Evolutionary conservation across 208 protist genomes (phyloP).

Genomic region (Leptomonas pyrrhocoris): DNA sequence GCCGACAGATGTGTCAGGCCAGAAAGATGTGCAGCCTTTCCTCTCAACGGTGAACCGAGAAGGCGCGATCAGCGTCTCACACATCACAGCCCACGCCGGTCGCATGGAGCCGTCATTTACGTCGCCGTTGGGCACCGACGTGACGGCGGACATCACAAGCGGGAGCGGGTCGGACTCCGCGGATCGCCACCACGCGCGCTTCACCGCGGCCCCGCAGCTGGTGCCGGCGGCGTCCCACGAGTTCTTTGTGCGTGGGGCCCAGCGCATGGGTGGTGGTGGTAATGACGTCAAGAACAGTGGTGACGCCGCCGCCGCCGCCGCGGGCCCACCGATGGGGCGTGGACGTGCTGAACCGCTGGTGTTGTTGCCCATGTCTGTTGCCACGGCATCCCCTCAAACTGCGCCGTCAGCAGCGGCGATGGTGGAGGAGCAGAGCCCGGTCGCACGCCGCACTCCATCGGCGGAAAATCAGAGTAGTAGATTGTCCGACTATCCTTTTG

Average conservation of each 20-base stretch:
- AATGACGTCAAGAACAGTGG: not conserved
- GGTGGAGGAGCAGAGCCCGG: not conserved
- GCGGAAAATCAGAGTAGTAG: not conserved
- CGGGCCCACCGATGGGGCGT: not conserved
- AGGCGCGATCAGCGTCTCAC: slow-evolving; percentile 10
- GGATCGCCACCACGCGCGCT: not conserved
- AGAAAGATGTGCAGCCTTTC: not conserved
- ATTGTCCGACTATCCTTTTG: slow-evolving; percentile 4
- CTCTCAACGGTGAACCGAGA: not conserved
- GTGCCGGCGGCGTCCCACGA: slow-evolving; percentile 20
- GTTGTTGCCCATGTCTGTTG: no score
- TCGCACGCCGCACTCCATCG: not conserved
- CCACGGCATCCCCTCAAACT: no score
- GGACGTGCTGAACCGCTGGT: no score
- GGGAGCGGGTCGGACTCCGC: slow-evolving; percentile 4
- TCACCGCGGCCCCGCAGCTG: slow-evolving; percentile 14
- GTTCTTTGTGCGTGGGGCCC: slow-evolving; percentile 14
- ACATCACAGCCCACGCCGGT: not conserved
- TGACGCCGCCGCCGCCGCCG: not conserved
- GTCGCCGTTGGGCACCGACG: slow-evolving; percentile 2
- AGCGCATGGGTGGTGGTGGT: slow-evolving; percentile 3
- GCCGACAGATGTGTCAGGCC: not conserved
- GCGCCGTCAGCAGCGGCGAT: not conserved
- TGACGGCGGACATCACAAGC: not conserved
- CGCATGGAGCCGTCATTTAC: not conserved